Evolutionary conservation across 1,284 basidiomycete species (phyloP).

Genomic region (Schizopora paradoxa): DNA sequence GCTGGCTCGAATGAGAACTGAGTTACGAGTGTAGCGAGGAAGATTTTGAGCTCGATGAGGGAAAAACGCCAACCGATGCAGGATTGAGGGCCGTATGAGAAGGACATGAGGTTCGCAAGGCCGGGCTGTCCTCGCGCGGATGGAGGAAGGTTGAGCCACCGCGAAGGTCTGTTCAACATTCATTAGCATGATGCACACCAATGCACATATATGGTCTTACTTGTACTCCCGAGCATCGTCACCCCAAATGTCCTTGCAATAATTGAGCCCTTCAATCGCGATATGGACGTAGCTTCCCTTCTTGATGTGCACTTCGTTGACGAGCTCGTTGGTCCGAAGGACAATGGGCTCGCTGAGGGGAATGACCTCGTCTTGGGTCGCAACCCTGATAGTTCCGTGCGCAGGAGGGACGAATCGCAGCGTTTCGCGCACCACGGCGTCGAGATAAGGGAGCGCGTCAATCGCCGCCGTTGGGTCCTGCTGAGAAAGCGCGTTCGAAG

Average conservation of each 20-base stretch:
- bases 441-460: constrained; percentile 31
- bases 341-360: constrained; percentile 33
- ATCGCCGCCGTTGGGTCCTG: constrained; percentile 29
- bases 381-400: constrained; percentile 20
- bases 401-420: constrained; percentile 25
- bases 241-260: constrained; percentile 47
- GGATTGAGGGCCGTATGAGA: constrained; percentile 45
- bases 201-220: constrained; percentile 29
- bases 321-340: constrained; percentile 7
- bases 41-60: constrained; percentile 42
- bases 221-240: constrained; percentile 44
- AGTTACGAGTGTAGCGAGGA: constrained; percentile 40
- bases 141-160: constrained; percentile 41
- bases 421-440: constrained; percentile 31
- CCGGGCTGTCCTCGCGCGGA: constrained; percentile 37
- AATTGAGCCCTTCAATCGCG: constrained; percentile 49
- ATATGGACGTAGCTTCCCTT: constrained; percentile 52
- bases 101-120: constrained; percentile 46
- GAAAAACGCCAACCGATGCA: constrained; percentile 45
- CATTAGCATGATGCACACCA: constrained; percentile 3
- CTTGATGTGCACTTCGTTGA: constrained; percentile 32
- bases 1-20: constrained; percentile 40
- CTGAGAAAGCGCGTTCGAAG: neutral
- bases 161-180: constrained; percentile 35
- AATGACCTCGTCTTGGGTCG: constrained; percentile 24